Base-by-base conservation (phyloP, 176 grass and related monocot genomes). In the Zoysia japonica region DNA sequence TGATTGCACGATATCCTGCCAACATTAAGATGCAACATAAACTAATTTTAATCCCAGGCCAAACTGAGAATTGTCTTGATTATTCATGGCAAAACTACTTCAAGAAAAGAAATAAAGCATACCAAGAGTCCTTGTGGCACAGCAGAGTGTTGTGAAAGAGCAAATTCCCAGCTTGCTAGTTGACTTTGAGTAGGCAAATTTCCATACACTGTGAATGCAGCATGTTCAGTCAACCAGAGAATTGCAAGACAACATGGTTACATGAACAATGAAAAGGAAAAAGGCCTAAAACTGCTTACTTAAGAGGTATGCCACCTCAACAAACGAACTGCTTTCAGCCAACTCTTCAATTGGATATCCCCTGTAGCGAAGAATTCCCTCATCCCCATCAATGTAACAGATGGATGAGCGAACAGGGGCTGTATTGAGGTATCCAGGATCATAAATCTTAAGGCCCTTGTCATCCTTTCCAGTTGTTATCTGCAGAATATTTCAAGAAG, bases 341-440 rank as follows among this genome's bases (percentile, higher is more conserved):
- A 99, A 68, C 79, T 95, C 96, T 77, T 99, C 96, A 63, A 99
- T 99, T 46, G 92, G 92, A 81, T 99, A 99, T 2, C 96, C 96
- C 86, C 96, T 92, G 61, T 98, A 99, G 20, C 96, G 90, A 93
- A 99, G 92, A 81, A 99, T 99, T 53, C 96, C 96, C 78, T 95
- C 92, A 68, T 99, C 96, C 47, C 96, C 96, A 59, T 99, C 92
- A 14, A 99, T 99, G 72, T 95, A 99, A 75, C 89, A 93, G 60
- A 99, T 93, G 76, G 92, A 63, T 0, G 96, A 99, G 13, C 79
- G 83, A 43, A 99, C 96, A 1, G 96, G 96, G 44, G 96, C 90
- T 2, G 96, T 99, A 65, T 95, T 99, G 43, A 99, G 88, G 79
- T 95, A 99, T 39, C 96, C 96, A 49, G 96, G 96, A 85, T 99